These are phyloP conservation scores for Cyberlindnera xishuangbannaensis DNA, from an alignment of 805 yeast genomes.

Conservation along the genomic window DNA sequence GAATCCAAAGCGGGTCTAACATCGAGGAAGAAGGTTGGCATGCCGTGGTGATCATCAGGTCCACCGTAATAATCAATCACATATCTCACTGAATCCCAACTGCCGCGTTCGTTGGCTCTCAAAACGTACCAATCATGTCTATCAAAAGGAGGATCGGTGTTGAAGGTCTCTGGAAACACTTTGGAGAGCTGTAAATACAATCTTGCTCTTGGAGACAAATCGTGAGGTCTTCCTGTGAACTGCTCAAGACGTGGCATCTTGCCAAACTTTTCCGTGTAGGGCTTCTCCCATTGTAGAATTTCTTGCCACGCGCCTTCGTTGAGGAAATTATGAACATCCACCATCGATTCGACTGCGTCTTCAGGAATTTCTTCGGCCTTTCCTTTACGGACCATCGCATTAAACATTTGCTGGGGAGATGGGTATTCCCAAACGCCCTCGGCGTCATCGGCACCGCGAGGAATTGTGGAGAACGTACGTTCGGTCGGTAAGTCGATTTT, in stretches of 20 bases:
- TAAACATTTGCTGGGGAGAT: conserved; percentile 97
- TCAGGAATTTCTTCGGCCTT: conserved; percentile 85
- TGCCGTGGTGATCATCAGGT: conserved; percentile 83
- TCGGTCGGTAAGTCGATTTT: conserved; percentile 71
- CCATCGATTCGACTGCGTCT: conserved; percentile 96
- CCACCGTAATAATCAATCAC: conserved; percentile 97
- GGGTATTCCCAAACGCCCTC: conserved; percentile 97
- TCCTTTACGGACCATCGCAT: conserved; percentile 94
- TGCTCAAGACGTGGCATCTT: conserved; percentile 70
- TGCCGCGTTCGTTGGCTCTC: conserved; percentile 43
- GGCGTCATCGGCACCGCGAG: conserved; percentile 60
- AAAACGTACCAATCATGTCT: conserved; percentile 98
- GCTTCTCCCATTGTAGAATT: conserved; percentile 84
- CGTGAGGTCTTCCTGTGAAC: conserved; percentile 91
- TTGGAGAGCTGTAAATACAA: conserved; percentile 59
- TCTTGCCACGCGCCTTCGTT: conserved; percentile 98
- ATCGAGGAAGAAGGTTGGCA: conserved; percentile 89
- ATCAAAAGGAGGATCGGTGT: conserved; percentile 86
- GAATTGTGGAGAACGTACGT: conserved; percentile 79
- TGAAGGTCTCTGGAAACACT: conserved; percentile 66
- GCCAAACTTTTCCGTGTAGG: conserved; percentile 49
- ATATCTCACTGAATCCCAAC: conserved; percentile 74
- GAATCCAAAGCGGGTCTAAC: conserved; percentile 93
- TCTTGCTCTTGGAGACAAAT: conserved; percentile 80
- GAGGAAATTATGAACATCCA: conserved; percentile 89